Percentiles rank a stretch among this genome's conserved stretches.
phyloP scores from a whole-genome alignment of 2,329 filamentous ascomycete genomes.

The Cercospora sp. region DNA sequence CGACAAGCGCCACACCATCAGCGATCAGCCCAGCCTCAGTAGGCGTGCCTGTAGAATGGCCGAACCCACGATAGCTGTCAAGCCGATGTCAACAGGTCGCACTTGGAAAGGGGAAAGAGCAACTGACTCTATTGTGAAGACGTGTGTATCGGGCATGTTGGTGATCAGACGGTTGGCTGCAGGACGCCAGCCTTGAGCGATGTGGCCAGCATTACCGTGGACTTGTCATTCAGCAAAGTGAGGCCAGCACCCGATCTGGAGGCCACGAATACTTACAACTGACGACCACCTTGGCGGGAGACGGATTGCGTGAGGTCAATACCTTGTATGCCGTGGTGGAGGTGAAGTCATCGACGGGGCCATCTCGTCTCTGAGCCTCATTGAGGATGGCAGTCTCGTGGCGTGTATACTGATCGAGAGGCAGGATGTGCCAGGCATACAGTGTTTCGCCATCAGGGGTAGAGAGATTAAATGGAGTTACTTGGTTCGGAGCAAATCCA shows the following conservation, averaged over 20 bases:
- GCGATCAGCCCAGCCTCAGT: conserved; percentile 78
- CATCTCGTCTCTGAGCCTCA: conserved; percentile 50
- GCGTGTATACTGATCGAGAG: conserved; percentile 71
- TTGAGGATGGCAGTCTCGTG: conserved; percentile 62
- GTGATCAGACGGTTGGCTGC: conserved; percentile 76
- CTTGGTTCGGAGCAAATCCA: conserved; percentile 85
- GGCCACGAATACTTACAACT: conserved; percentile 46
- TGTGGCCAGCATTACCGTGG: conserved; percentile 75
- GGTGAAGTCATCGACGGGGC: conserved; percentile 48
- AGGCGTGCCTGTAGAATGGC: conserved; percentile 74
- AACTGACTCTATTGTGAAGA: conserved; percentile 72
- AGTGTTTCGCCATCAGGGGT: conserved; percentile 75
- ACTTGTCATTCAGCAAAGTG: conserved; percentile 20
- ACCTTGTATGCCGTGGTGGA: conserved; percentile 53
- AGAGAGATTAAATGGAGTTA: conserved; percentile 76
- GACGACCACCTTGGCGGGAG: conserved; percentile 55
- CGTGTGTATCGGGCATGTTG: conserved; percentile 70
- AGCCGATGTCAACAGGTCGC: neutral
- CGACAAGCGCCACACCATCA: conserved; percentile 71
- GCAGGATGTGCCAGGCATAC: conserved; percentile 89
- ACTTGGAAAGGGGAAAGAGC: neutral
- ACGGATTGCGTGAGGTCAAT: conserved; percentile 50
- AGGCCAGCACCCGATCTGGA: neutral
- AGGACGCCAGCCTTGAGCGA: conserved; percentile 76
- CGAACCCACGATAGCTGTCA: conserved; percentile 74